Evolutionary conservation across 257 asterid species (phyloP), one percentile per base, ranked within the genome.

Genomic region (Nicotiana benthamiana): DNA sequence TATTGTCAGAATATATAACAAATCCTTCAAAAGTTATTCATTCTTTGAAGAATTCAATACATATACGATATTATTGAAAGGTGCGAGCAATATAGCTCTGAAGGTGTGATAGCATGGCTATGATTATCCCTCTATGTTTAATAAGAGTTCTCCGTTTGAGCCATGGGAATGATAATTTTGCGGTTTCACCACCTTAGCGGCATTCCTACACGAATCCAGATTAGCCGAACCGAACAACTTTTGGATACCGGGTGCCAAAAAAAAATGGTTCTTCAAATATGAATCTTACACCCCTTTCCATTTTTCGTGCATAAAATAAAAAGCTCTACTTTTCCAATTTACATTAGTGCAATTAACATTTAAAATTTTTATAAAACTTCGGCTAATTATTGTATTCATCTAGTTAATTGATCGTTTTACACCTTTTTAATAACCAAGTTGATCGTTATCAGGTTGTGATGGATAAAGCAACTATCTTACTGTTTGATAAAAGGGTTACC

Each of bases 401-500:
- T 26, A 61, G 34, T 61, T 3, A 22, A 4, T 61, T 1, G 0
- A 2, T 32, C n/a, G n/a, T 66, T 16, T 32, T 4, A 34, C 30
- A 18, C 28, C 1, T 43, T 72, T 68, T 15, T 20, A 67, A 36
- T 20, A 11, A 40, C 56, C 77, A 40, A 40, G 48, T 40, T 40
- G 3, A 9, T 68, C 6, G 5, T 62, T 2, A 36, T 17, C 80
- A 83, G 86, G 83, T 70, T 62, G 70, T 48, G 32, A 79, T 40
- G 76, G 80, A 79, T 61, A 61, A 63, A 32, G 60, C 59, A 51
- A 75, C 16, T 10, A 12, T 77, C 11, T 57, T 27, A 51, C 62
- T 54, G 15, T 62, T 17, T 61, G 40, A 26, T 68, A n/a, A 32
- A 74, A 70, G 1, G n/a, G 16, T 4, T 2, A 6, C 79, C 26